phyloP scores from a whole-genome alignment of 2,329 filamentous ascomycete species.

The Myriosclerotinia duriaeana region DNA sequence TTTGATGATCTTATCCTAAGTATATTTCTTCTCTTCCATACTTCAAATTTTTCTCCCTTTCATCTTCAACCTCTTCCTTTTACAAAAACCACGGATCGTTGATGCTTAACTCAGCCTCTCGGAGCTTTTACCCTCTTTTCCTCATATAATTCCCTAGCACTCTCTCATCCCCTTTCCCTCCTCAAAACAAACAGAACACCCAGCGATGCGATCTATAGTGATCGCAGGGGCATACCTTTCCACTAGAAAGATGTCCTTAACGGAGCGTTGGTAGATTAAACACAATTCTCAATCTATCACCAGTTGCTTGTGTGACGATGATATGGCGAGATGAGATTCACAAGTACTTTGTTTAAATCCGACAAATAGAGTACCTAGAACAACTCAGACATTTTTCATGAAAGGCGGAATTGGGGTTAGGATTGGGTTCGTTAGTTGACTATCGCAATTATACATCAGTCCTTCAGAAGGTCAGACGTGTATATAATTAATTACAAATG shows the following conservation, averaged over 20 bases:
- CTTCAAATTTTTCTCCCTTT: neutral
- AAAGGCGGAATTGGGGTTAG: no score
- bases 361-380: slow-evolving; percentile 42
- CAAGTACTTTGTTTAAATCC: slow-evolving; percentile 41
- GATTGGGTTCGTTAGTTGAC: neutral
- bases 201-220: slow-evolving; percentile 75
- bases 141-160: slow-evolving; percentile 18
- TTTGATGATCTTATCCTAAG: slow-evolving; percentile 2
- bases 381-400: slow-evolving; percentile 36
- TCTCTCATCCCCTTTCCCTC: slow-evolving; percentile 19
- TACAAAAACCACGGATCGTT: neutral
- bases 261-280: slow-evolving; percentile 71
- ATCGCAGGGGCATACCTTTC: slow-evolving; percentile 67
- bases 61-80: neutral
- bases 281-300: slow-evolving; percentile 28
- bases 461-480: neutral
- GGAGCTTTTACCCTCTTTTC: neutral
- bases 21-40: neutral
- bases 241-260: slow-evolving; percentile 70
- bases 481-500: neutral
- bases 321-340: slow-evolving; percentile 34
- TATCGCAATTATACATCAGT: neutral
- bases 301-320: slow-evolving; percentile 23
- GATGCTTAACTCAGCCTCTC: neutral
- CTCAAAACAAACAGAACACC: slow-evolving; percentile 40